Percentiles rank a stretch among this genome's conserved stretches.
These are phyloP conservation scores for Volvox reticuliferus DNA, from an alignment of 139 green algal genomes.

Conservation along the genomic window DNA sequence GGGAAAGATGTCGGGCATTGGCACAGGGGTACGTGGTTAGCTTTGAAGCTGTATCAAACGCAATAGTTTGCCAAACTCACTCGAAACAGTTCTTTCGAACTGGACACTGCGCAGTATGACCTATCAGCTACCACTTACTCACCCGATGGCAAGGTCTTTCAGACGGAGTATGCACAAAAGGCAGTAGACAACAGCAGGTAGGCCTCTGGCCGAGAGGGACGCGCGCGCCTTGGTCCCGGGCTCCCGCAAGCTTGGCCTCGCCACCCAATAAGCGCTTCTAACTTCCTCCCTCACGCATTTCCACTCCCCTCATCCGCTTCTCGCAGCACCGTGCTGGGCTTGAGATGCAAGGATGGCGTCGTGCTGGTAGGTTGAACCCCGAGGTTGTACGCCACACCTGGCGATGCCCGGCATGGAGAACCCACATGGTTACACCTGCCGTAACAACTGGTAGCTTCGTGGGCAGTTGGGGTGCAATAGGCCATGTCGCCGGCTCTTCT, in stretches of 20 bases:
- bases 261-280: background rate
- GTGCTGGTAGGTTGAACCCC: conserved; percentile 82
- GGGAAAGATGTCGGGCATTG: conserved; percentile 83
- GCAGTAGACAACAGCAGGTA: conserved; percentile 98
- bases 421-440: no score
- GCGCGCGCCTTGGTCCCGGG: no score
- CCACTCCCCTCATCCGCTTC: background rate
- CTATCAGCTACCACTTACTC: conserved; percentile 96
- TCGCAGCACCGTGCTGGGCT: conserved; percentile 92
- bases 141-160: conserved; percentile 97
- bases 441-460: no score
- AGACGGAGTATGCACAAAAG: conserved; percentile 99
- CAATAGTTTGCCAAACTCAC: no score
- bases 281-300: background rate
- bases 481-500: no score
- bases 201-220: background rate
- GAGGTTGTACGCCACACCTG: no score
- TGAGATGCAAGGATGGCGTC: conserved; percentile 97
- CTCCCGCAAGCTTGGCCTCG: no score
- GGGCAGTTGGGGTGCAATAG: no score
- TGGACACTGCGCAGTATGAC: conserved; percentile 88
- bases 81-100: background rate
- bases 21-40: conserved; percentile 79
- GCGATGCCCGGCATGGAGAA: no score
- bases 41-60: no score